These are phyloP conservation scores for Nannizzia gypsea DNA, from an alignment of 2,329 filamentous ascomycete species.

Conservation along the genomic window DNA sequence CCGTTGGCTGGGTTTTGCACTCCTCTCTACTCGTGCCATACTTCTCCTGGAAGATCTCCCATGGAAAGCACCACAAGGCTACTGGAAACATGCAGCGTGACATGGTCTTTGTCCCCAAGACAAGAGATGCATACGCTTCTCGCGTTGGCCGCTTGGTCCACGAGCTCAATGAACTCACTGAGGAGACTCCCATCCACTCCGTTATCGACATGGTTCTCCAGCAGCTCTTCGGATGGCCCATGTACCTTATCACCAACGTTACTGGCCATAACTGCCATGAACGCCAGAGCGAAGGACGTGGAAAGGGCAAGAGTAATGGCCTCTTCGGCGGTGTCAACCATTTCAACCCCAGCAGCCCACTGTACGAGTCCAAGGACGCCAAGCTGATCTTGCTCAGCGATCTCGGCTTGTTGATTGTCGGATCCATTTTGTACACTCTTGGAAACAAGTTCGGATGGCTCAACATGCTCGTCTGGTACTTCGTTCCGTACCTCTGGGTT, in stretches of 20 bases:
- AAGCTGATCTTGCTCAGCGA: slow-evolving; percentile 79
- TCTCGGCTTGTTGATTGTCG: slow-evolving; percentile 58
- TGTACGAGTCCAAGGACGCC: slow-evolving; percentile 86
- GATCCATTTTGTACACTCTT: slow-evolving; percentile 52
- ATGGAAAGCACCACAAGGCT: slow-evolving; percentile 99
- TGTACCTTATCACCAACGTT: slow-evolving; percentile 83
- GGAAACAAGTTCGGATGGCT: slow-evolving; percentile 67
- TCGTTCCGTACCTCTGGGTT: slow-evolving; percentile 89
- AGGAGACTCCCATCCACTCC: slow-evolving; percentile 86
- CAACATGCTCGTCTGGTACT: slow-evolving; percentile 91
- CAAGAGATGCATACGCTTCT: slow-evolving; percentile 65
- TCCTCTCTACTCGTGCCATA: slow-evolving; percentile 85
- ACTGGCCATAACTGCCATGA: slow-evolving; percentile 95
- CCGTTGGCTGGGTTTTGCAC: slow-evolving; percentile 84
- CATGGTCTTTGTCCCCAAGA: slow-evolving; percentile 98
- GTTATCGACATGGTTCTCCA: slow-evolving; percentile 62
- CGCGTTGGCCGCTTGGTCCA: slow-evolving; percentile 63
- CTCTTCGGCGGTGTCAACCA: slow-evolving; percentile 76
- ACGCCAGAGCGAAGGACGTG: slow-evolving; percentile 82
- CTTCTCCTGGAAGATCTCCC: slow-evolving; percentile 99
- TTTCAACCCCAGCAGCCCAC: slow-evolving; percentile 74
- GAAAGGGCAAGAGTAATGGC: slow-evolving; percentile 84
- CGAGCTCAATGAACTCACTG: slow-evolving; percentile 76
- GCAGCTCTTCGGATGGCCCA: slow-evolving; percentile 85
- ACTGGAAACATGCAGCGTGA: slow-evolving; percentile 95